Base-by-base conservation (phyloP, 352 stramenopile species). In the Pythium chondricola region DNA sequence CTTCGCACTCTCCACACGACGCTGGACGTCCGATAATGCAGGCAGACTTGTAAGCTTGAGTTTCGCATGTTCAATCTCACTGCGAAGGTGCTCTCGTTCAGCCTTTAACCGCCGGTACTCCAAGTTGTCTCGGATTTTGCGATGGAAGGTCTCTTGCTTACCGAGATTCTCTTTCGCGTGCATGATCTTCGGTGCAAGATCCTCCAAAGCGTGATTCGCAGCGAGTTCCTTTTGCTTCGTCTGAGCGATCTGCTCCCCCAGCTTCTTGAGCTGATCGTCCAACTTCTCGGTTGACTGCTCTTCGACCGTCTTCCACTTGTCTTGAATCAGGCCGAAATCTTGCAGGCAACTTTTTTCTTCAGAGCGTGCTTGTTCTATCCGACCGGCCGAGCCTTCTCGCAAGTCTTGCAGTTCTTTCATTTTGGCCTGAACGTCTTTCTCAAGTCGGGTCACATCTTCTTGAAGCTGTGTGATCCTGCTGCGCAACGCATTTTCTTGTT, bases 71-170 rank as follows among this genome's bases (percentile, higher is more conserved):
- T 60, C 54, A 24, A 85, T 56, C 5, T 76, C 63, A 6, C 10
- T 39, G 2, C 61, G 60, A 43, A 84, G 59, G 6, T 49, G 30
- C 0, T 79, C 59, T 14, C 85, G 36, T 13, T 92, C 69, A 17
- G 63, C 75, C 41, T 83, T 57, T 20, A 83, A 29, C 0, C 55
- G 48, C 27, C 79, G 78, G 40, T 85, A 85, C 6, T 90, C 75
- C 27, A 94, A 39, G 32, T 94, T 94, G 43, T 90, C 78, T 27
- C 63, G 68, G 27, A 94, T 86, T 9, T 89, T 68, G 10, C 71
- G 77, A 50, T 88, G 89, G 10, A 80, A 31, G 0, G 60, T 65
- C 55, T 89, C 75, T 26, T 80, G 67, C 8, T 86, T 18, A 17
- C 55, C 56, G 0, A 94, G 27, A 32, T 64, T 70, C 3, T 67